Conservation (phyloP, 352 stramenopile genomes). For the Pythium chondricola region DNA sequence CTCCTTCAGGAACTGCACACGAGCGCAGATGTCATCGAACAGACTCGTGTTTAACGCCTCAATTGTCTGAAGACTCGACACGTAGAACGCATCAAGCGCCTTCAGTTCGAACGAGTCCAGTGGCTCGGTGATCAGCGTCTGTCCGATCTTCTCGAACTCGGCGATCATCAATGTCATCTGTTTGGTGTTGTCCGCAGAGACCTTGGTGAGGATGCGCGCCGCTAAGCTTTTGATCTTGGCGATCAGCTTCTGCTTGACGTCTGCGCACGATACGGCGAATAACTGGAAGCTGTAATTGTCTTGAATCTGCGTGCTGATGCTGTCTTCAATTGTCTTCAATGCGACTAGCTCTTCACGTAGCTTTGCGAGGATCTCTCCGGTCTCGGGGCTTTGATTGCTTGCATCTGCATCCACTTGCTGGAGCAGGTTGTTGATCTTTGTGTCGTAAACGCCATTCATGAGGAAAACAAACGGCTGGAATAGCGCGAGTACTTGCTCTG, state of each 20-base stretch:
- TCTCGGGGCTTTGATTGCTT: slow-evolving; percentile 2
- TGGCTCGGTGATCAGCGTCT: slow-evolving; percentile 81
- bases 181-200: slow-evolving; percentile 81
- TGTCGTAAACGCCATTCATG: slow-evolving; percentile 75
- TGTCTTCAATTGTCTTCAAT: slow-evolving; percentile 41
- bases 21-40: slow-evolving; percentile 63
- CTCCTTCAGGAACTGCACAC: slow-evolving; percentile 85
- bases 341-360: slow-evolving; percentile 50
- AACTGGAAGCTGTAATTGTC: slow-evolving; percentile 88
- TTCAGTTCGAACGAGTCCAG: slow-evolving; percentile 90
- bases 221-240: slow-evolving; percentile 66
- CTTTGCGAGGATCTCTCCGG: slow-evolving; percentile 37
- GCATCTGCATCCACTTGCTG: slow-evolving; percentile 5
- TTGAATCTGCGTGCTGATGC: slow-evolving; percentile 39
- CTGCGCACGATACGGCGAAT: slow-evolving; percentile 84
- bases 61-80: slow-evolving; percentile 67
- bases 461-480: slow-evolving; percentile 77
- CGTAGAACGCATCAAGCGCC: slow-evolving; percentile 79
- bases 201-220: slow-evolving; percentile 65
- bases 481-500: slow-evolving; percentile 51
- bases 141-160: slow-evolving; percentile 86
- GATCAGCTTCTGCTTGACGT: slow-evolving; percentile 84
- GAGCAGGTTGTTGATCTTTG: slow-evolving; percentile 47
- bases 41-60: slow-evolving; percentile 68
- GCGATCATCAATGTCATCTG: slow-evolving; percentile 83